A percentile compares a stretch with the other conserved stretches of the same genome.
phyloP scores from a whole-genome alignment of 2,329 filamentous ascomycete species.

The Fusarium udum region DNA sequence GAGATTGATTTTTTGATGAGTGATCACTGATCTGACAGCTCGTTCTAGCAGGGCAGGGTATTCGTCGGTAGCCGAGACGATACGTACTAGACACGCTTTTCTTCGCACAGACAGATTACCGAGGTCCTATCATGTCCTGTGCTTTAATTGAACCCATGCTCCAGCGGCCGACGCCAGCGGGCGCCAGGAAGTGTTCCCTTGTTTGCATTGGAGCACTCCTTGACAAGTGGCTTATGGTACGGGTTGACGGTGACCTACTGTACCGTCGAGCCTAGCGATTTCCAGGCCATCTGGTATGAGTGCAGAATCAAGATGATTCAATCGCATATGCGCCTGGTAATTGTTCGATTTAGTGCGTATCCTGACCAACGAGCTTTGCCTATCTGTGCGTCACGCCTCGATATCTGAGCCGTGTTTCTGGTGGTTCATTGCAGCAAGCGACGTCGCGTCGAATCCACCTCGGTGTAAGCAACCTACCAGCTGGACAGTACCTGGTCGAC shows the following conservation, averaged over 20 bases:
- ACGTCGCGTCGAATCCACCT: conserved; percentile 13
- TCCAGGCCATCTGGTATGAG: conserved; percentile 33
- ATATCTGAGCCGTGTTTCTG: conserved; percentile 11
- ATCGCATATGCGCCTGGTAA: background rate
- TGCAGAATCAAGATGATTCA: conserved; percentile 7
- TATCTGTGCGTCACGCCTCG: background rate
- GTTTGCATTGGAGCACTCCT: background rate
- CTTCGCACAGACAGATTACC: conserved; percentile 30
- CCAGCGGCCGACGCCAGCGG: conserved; percentile 35
- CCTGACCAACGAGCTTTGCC: background rate
- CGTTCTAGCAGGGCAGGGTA: conserved; percentile 5
- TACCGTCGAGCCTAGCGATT: conserved; percentile 2
- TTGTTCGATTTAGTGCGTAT: background rate
- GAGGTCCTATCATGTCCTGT: conserved; percentile 23
- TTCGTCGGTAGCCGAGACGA: conserved; percentile 20
- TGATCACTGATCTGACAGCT: conserved; percentile 28
- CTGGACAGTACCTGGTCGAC: background rate
- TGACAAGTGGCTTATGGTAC: conserved; percentile 20
- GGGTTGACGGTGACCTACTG: conserved; percentile 10
- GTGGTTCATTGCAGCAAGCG: conserved; percentile 1
- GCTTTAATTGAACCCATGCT: conserved; percentile 20
- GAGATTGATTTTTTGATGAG: conserved; percentile 24
- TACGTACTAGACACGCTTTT: conserved; percentile 5
- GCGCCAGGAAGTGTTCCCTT: conserved; percentile 14
- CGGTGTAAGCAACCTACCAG: conserved; percentile 1